A percentile compares a stretch with the other conserved stretches of the same genome.
Evolutionary conservation across 352 stramenopile genomes (phyloP).

Genomic region (Phytophthora melonis): DNA sequence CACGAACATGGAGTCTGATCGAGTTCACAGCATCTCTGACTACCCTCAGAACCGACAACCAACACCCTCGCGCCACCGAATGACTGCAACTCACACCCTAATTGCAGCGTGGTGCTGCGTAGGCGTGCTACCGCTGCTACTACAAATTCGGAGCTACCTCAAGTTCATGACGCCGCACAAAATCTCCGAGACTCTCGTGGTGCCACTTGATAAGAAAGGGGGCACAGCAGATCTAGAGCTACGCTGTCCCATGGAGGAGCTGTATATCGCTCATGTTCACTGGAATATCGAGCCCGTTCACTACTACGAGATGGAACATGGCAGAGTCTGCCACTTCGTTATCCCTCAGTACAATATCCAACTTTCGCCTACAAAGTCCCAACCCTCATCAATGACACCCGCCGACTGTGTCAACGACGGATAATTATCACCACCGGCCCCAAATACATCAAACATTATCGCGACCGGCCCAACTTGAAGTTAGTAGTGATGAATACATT

Average conservation of each 20-base stretch:
- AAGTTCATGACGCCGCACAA: conserved; percentile 14
- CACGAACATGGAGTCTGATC: too few relatives aligned
- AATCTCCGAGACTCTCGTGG: conserved; percentile 9
- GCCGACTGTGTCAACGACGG: conserved; percentile 6
- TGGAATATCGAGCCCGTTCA: conserved; percentile 17
- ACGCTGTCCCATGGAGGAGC: conserved; percentile 7
- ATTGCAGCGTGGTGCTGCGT: conserved; percentile 6
- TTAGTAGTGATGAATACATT: too few relatives aligned
- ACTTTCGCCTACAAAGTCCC: not conserved
- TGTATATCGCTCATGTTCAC: conserved; percentile 19
- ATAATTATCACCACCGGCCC: too few relatives aligned
- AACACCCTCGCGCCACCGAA: too few relatives aligned
- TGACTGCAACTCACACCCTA: not conserved
- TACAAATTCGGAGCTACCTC: conserved; percentile 16
- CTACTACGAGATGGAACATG: conserved; percentile 6
- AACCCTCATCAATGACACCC: not conserved
- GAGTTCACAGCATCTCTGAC: too few relatives aligned
- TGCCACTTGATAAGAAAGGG: not conserved
- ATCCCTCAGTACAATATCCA: conserved; percentile 19
- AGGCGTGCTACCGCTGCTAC: conserved; percentile 7
- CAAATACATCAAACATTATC: too few relatives aligned
- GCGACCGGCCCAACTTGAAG: too few relatives aligned
- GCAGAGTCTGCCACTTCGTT: conserved; percentile 4
- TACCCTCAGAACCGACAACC: too few relatives aligned
- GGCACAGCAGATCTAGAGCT: not conserved